Percentiles rank a stretch among this genome's conserved stretches.
phyloP scores from a whole-genome alignment of 805 yeast genomes.

The Saccharomycopsis lassenensis region DNA sequence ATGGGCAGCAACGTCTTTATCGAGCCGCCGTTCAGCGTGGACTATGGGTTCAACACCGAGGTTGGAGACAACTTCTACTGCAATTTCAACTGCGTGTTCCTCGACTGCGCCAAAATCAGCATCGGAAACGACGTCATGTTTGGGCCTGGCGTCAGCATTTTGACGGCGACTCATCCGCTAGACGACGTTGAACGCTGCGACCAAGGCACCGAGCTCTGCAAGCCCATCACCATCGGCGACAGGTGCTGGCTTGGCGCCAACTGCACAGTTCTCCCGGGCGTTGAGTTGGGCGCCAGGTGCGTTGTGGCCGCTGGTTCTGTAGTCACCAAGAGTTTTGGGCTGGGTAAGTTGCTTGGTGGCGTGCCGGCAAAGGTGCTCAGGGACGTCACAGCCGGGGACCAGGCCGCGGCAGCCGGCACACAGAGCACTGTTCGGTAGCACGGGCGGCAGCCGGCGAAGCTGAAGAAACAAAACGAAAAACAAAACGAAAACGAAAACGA shows the following conservation, averaged over 20 bases:
- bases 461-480: too few species aligned
- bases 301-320: constrained; percentile 62
- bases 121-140: constrained; percentile 50
- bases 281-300: constrained; percentile 48
- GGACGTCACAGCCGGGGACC: too few species aligned
- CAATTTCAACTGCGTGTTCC: constrained; percentile 41
- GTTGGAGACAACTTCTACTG: constrained; percentile 50
- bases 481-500: too few species aligned
- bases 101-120: constrained; percentile 50
- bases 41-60: constrained; percentile 53
- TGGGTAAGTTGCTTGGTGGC: constrained; percentile 46
- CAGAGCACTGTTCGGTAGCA: too few species aligned
- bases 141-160: constrained; percentile 53
- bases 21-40: constrained; percentile 53
- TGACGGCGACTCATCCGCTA: constrained; percentile 56
- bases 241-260: constrained; percentile 60
- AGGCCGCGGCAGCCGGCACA: too few species aligned
- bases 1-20: constrained; percentile 30
- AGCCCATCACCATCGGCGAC: constrained; percentile 48
- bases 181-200: constrained; percentile 34
- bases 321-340: constrained; percentile 44
- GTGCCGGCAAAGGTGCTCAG: constrained; percentile 44
- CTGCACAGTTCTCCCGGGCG: constrained; percentile 50
- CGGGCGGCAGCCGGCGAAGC: too few species aligned
- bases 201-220: constrained; percentile 36